These are phyloP conservation scores for Chenopodium quinoa DNA, from an alignment of 148 eudicot genomes.

Conservation along the genomic window DNA sequence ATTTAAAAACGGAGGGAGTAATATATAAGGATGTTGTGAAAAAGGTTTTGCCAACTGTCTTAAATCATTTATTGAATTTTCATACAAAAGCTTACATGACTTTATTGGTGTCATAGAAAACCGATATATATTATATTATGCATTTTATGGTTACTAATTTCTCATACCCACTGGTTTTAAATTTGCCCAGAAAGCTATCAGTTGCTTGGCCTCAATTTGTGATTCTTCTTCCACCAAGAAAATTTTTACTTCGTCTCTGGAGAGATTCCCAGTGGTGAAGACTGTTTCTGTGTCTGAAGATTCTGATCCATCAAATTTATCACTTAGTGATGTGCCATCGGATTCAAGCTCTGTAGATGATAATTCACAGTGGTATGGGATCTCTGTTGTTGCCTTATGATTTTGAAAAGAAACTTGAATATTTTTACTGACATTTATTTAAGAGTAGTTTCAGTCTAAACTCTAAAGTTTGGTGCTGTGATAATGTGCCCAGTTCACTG, in stretches of 20 bases:
- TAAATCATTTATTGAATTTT: neutral
- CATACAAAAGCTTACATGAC: neutral
- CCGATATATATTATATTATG: no score
- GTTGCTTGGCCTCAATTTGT: conserved; percentile 59
- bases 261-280: conserved; percentile 46
- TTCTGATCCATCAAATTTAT: conserved; percentile 24
- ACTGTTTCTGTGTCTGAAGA: conserved; percentile 37
- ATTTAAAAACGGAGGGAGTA: no score
- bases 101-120: neutral
- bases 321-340: conserved; percentile 30
- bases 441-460: neutral
- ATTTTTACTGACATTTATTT: neutral
- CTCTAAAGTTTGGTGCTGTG: neutral
- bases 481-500: neutral
- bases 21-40: neutral
- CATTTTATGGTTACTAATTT: conserved; percentile 12
- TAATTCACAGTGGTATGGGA: conserved; percentile 47
- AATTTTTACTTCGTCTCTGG: conserved; percentile 53
- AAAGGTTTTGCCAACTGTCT: neutral
- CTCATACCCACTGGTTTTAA: conserved; percentile 1
- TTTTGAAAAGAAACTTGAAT: neutral
- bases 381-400: neutral
- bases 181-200: conserved; percentile 59
- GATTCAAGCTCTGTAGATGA: conserved; percentile 25
- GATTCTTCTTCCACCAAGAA: conserved; percentile 50